phyloP scores from a whole-genome alignment of 495 filamentous ascomycete species.

The Aspergillus affinis region DNA sequence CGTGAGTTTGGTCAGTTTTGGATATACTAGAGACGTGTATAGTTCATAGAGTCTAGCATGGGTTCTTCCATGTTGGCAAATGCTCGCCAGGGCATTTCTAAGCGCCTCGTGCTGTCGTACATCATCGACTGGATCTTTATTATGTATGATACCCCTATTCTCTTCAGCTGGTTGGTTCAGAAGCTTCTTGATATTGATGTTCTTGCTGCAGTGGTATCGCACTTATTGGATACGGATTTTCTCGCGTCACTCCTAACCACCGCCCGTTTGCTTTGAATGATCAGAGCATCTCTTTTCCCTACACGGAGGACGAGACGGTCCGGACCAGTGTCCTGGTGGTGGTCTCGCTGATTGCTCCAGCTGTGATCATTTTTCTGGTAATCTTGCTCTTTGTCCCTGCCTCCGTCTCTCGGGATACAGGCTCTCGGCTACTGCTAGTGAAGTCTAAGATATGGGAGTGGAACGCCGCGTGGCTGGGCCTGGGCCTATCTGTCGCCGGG shows the following conservation, averaged over 20 bases:
- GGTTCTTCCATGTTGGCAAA: background rate
- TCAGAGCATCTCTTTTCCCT: constrained; percentile 58
- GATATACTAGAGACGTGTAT: background rate
- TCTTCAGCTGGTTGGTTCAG: background rate
- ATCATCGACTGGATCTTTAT: constrained; percentile 56
- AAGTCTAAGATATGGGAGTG: constrained; percentile 60
- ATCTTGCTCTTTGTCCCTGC: constrained; percentile 51
- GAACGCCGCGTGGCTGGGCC: constrained; percentile 64
- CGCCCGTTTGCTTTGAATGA: constrained; percentile 53
- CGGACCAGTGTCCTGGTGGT: constrained; percentile 49
- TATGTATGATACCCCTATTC: constrained; percentile 33
- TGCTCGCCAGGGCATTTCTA: background rate
- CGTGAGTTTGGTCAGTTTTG: background rate
- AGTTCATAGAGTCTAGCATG: background rate
- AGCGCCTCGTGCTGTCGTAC: constrained; percentile 45
- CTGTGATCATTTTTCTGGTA: constrained; percentile 47
- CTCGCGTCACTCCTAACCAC: constrained; percentile 38
- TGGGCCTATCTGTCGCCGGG: constrained; percentile 54
- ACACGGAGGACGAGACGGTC: constrained; percentile 54
- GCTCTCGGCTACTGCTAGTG: constrained; percentile 37
- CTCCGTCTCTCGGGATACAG: constrained; percentile 23
- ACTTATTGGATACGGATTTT: constrained; percentile 47
- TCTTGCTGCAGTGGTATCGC: constrained; percentile 38
- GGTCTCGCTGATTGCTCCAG: constrained; percentile 53
- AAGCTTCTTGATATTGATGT: background rate